These are phyloP conservation scores for Millerago galiae DNA, from an alignment of 805 yeast species.

Conservation along the genomic window DNA sequence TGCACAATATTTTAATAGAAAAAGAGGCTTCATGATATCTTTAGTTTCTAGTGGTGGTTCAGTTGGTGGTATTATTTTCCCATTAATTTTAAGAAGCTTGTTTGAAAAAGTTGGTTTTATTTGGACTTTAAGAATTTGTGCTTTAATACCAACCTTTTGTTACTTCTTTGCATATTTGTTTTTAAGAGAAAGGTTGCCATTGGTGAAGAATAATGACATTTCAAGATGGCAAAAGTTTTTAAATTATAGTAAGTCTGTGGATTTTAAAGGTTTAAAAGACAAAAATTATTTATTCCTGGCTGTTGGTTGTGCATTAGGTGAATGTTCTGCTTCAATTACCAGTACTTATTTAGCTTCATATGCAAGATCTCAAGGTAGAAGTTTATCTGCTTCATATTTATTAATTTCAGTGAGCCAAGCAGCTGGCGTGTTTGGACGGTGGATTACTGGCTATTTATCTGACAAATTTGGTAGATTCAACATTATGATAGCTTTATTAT, in stretches of 20 bases:
- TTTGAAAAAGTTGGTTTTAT: constrained; percentile 41
- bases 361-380: constrained; percentile 39
- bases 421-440: constrained; percentile 37
- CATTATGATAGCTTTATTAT: constrained; percentile 35
- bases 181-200: constrained; percentile 36
- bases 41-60: constrained; percentile 46
- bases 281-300: constrained; percentile 35
- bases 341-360: constrained; percentile 47
- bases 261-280: constrained; percentile 36
- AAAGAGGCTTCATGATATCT: constrained; percentile 49
- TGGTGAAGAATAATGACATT: constrained; percentile 17
- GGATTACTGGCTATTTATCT: constrained; percentile 37
- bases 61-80: constrained; percentile 49
- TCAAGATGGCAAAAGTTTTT: constrained; percentile 22
- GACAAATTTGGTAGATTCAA: constrained; percentile 47
- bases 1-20: constrained; percentile 56
- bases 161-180: constrained; percentile 28
- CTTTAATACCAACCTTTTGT: constrained; percentile 36
- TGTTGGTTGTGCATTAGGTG: constrained; percentile 41
- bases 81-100: constrained; percentile 42
- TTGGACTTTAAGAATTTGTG: constrained; percentile 52
- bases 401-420: constrained; percentile 40
- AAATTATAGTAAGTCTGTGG: constrained; percentile 25
- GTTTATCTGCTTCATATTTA: constrained; percentile 33
- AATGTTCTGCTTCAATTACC: constrained; percentile 37